phyloP scores from a whole-genome alignment of 805 yeast species.

The Jamesozyma hellenica region DNA sequence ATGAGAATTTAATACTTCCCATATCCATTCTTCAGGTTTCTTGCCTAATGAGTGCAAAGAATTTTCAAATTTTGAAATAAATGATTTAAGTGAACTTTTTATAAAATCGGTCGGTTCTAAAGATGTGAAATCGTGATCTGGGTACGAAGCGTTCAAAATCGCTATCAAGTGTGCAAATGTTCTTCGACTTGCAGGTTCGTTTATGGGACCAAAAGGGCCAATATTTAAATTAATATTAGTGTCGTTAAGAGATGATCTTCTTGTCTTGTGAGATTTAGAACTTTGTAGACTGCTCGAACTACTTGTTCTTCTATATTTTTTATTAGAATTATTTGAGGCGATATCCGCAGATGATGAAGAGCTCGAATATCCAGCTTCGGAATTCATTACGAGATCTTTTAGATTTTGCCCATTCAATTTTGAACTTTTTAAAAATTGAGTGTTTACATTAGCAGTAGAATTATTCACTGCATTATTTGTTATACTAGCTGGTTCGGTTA shows the following conservation, averaged over 20 bases:
- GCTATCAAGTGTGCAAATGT: constrained; percentile 87
- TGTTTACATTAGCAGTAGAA: neutral
- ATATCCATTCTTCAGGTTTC: constrained; percentile 55
- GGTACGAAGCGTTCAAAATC: constrained; percentile 82
- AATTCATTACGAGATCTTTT: constrained; percentile 24
- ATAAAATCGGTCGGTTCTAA: constrained; percentile 71
- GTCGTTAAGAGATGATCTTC: constrained; percentile 24
- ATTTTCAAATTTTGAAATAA: constrained; percentile 64
- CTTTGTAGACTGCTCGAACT: constrained; percentile 20
- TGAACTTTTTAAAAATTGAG: constrained; percentile 12
- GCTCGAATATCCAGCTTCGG: constrained; percentile 22
- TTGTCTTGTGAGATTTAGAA: constrained; percentile 6
- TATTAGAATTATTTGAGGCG: constrained; percentile 3
- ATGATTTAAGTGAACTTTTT: constrained; percentile 39
- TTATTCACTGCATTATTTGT: neutral
- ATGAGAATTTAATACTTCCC: constrained; percentile 81
- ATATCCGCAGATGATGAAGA: constrained; percentile 24
- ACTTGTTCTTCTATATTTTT: constrained; percentile 18
- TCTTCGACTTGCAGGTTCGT: constrained; percentile 74
- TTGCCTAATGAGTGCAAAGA: constrained; percentile 59
- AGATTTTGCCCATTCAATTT: constrained; percentile 30
- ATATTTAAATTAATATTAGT: constrained; percentile 21
- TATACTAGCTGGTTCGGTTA: constrained; percentile 16
- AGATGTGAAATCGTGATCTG: constrained; percentile 88
- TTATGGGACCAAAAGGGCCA: constrained; percentile 87